phyloP scores from a whole-genome alignment of 768 basidiomycete genomes.

The button mushroom (Agaricus bisporus) region DNA sequence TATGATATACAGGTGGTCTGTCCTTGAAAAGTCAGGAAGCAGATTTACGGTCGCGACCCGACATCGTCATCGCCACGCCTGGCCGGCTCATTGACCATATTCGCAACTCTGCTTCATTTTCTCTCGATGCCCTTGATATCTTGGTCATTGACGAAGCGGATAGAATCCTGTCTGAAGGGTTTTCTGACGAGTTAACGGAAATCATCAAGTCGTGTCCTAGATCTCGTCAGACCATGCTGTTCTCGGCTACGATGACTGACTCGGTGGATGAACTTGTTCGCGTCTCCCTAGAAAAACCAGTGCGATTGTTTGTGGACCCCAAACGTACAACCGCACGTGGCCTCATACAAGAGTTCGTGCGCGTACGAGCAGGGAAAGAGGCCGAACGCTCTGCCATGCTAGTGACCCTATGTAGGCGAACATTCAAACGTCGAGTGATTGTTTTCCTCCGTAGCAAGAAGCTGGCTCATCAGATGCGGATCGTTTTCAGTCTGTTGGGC shows the following conservation, averaged over 20 bases:
- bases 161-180: slow-evolving; percentile 93
- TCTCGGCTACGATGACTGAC: slow-evolving; percentile 99
- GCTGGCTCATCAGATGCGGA: slow-evolving; percentile 93
- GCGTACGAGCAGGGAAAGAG: slow-evolving; percentile 79
- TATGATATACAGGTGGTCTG: slow-evolving; percentile 64
- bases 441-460: slow-evolving; percentile 97
- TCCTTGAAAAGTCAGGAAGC: slow-evolving; percentile 91
- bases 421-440: slow-evolving; percentile 79
- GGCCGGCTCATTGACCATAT: slow-evolving; percentile 98
- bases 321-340: slow-evolving; percentile 82
- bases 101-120: slow-evolving; percentile 90
- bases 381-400: slow-evolving; percentile 72
- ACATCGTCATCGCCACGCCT: slow-evolving; percentile 93
- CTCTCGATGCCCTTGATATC: slow-evolving; percentile 87
- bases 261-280: slow-evolving; percentile 89
- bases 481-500: slow-evolving; percentile 85
- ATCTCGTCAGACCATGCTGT: slow-evolving; percentile 95
- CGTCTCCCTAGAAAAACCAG: slow-evolving; percentile 89
- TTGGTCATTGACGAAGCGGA: slow-evolving; percentile 97
- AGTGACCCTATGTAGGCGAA: slow-evolving; percentile 79
- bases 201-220: slow-evolving; percentile 87
- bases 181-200: slow-evolving; percentile 89
- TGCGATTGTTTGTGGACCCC: slow-evolving; percentile 92
- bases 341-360: slow-evolving; percentile 91
- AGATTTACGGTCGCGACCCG: slow-evolving; percentile 79